Evolutionary conservation across 768 basidiomycete species (phyloP).

Genomic region (Tylopilus intermedius): DNA sequence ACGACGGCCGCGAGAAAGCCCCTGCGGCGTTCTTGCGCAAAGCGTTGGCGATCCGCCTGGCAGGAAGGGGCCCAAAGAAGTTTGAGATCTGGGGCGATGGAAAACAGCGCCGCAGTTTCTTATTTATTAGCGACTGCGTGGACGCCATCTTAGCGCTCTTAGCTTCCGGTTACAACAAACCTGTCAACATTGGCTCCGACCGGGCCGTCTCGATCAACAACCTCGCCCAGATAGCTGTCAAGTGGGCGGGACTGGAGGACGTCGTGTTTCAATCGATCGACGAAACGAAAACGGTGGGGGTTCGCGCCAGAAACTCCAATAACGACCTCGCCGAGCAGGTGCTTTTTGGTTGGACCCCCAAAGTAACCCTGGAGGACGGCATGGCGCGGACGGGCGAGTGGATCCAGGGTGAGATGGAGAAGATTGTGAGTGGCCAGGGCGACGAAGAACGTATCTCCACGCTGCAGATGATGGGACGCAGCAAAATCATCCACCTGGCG

Average conservation of each 20-base stretch:
- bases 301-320: constrained; percentile 48
- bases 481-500: constrained; percentile 37
- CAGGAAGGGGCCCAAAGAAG: constrained; percentile 1
- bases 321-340: constrained; percentile 33
- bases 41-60: constrained; percentile 33
- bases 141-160: constrained; percentile 45
- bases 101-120: constrained; percentile 48
- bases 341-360: constrained; percentile 41
- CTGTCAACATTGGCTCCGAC: constrained; percentile 53
- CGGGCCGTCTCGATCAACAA: constrained; percentile 37
- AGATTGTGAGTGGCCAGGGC: constrained; percentile 6
- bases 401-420: constrained; percentile 40
- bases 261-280: constrained; percentile 28
- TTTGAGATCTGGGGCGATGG: constrained; percentile 61
- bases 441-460: constrained; percentile 7
- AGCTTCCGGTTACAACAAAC: constrained; percentile 29
- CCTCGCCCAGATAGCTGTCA: constrained; percentile 40
- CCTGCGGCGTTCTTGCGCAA: constrained; percentile 56
- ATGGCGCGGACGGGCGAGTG: constrained; percentile 44
- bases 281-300: constrained; percentile 38
- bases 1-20: constrained; percentile 52
- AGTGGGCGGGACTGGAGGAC: constrained; percentile 27
- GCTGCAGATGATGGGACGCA: constrained; percentile 28
- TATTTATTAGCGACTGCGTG: constrained; percentile 52
- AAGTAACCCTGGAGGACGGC: constrained; percentile 39